Evolutionary conservation across 2,329 filamentous ascomycete species (phyloP), one percentile per base, ranked within the genome.

Genomic region (Parafenestella ontariensis): DNA sequence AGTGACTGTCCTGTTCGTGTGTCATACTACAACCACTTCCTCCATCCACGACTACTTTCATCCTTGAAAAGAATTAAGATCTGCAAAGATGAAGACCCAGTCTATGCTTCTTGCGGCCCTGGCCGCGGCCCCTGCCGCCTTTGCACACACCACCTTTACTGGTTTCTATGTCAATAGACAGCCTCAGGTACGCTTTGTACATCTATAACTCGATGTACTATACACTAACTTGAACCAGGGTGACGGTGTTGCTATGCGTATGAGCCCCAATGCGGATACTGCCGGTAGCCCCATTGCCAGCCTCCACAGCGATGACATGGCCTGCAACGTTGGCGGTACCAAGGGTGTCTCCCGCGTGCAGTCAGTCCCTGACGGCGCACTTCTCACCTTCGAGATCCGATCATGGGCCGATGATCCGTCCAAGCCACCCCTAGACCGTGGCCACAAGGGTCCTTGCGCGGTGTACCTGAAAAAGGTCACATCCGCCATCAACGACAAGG

Each of bases 401-500:
- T 76, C 81, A 52, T 87, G 81, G 74, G 81, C 88, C 41, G 80
- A 87, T 68, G 82, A 80, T 40, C 74, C 80, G 23, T 68, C 79
- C 29, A 80, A 83, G 3, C 83, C 84, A 20, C 76, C 81, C 52
- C 82, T 92, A 53, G 88, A 88, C 68, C 66, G 69, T 11, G 83
- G 81, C 29, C 87, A 89, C 74, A 82, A 85, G 70, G 89, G 89
- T 0, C 88, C 89, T 44, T 90, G 89, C 67, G 83, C 88, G 24
- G 83, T 92, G 21, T 92, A 92, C 74, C 79, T 91, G 77, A 92
- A 92, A 78, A 85, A 85, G 66, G 83, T 91, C 1, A 75, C 79
- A 59, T 81, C 86, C 52, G 85, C 87, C 54, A 76, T 75, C 46
- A 73, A 83, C 11, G 85, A 85, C 45, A 53, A 56, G 21, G 77